phyloP scores from a whole-genome alignment of 164 flowering plant genomes.

The Amborella trichopoda region DNA sequence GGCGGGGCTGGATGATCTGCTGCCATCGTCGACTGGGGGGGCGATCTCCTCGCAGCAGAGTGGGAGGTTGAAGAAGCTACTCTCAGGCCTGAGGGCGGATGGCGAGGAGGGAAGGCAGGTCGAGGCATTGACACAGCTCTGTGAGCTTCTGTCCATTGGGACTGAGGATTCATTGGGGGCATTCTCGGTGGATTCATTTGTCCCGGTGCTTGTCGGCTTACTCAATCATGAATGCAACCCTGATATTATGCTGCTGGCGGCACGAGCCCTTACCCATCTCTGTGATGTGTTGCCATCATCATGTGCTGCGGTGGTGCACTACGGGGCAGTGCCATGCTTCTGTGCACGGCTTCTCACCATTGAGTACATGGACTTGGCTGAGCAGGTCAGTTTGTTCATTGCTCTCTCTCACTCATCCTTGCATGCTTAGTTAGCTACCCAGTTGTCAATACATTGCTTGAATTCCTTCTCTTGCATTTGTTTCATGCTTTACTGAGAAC shows the following conservation, averaged over 20 bases:
- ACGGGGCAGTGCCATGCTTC: constrained; percentile 83
- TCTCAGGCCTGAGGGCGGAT: constrained; percentile 82
- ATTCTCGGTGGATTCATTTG: constrained; percentile 91
- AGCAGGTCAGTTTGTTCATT: constrained; percentile 89
- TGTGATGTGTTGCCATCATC: constrained; percentile 95
- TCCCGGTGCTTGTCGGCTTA: constrained; percentile 89
- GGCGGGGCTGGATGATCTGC: constrained; percentile 85
- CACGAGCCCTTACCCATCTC: constrained; percentile 86
- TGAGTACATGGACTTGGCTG: constrained; percentile 99
- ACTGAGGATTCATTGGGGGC: constrained; percentile 92
- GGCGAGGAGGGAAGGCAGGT: constrained; percentile 96
- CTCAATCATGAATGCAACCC: constrained; percentile 91
- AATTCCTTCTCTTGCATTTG: too few species aligned
- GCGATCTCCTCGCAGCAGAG: constrained; percentile 76
- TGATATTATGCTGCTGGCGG: constrained; percentile 96
- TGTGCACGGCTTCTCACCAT: constrained; percentile 85
- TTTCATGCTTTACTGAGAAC: too few species aligned
- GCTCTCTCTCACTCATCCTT: too few species aligned
- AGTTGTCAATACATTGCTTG: too few species aligned
- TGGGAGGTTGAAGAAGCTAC: constrained; percentile 82
- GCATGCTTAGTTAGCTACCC: too few species aligned
- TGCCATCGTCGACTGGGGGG: constrained; percentile 55
- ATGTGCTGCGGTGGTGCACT: constrained; percentile 95
- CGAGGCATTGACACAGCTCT: constrained; percentile 89
- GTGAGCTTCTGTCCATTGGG: constrained; percentile 94